These are phyloP conservation scores for Ailanthus altissimus DNA, from an alignment of 345 rosid genomes.

Conservation along the genomic window DNA sequence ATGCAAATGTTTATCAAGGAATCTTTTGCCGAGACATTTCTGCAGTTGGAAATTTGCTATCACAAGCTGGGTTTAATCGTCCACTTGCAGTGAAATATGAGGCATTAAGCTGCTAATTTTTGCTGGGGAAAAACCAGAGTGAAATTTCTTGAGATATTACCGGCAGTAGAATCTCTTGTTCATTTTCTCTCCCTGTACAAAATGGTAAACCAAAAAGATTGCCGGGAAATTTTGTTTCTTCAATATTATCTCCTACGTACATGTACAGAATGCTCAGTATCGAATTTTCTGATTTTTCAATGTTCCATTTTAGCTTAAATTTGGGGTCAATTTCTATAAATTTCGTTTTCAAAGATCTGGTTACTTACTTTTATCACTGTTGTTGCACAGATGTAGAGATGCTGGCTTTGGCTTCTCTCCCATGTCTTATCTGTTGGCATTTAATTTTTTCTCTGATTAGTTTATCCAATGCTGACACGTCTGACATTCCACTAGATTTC, in stretches of 20 bases:
- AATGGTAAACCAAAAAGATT: slow-evolving; percentile 21
- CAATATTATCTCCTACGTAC: slow-evolving; percentile 17
- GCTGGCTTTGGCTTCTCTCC: slow-evolving; percentile 29
- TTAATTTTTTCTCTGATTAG: slow-evolving; percentile 15
- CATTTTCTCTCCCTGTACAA: slow-evolving; percentile 43
- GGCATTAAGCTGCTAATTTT: slow-evolving; percentile 71
- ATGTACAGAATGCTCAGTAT: slow-evolving; percentile 45
- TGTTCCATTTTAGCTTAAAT: neutral
- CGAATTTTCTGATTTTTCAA: slow-evolving; percentile 20
- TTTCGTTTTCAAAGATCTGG: neutral
- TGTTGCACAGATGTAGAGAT: slow-evolving; percentile 1
- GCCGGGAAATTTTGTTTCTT: slow-evolving; percentile 64
- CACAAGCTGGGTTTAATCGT: slow-evolving; percentile 76
- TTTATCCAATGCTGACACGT: slow-evolving; percentile 33
- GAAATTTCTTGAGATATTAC: slow-evolving; percentile 27
- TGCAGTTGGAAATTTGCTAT: slow-evolving; percentile 67
- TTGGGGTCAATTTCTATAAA: neutral
- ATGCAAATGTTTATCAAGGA: slow-evolving; percentile 70
- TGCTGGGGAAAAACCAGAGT: neutral
- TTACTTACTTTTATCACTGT: neutral
- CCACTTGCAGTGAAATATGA: slow-evolving; percentile 80
- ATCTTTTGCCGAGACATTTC: slow-evolving; percentile 92
- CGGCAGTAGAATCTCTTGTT: slow-evolving; percentile 44
- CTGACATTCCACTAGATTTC: slow-evolving; percentile 56
- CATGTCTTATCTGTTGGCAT: slow-evolving; percentile 26